A percentile compares a stretch with the other conserved stretches of the same genome.
Evolutionary conservation across 345 rosid species (phyloP).

Genomic region (Ceriops tagal): DNA sequence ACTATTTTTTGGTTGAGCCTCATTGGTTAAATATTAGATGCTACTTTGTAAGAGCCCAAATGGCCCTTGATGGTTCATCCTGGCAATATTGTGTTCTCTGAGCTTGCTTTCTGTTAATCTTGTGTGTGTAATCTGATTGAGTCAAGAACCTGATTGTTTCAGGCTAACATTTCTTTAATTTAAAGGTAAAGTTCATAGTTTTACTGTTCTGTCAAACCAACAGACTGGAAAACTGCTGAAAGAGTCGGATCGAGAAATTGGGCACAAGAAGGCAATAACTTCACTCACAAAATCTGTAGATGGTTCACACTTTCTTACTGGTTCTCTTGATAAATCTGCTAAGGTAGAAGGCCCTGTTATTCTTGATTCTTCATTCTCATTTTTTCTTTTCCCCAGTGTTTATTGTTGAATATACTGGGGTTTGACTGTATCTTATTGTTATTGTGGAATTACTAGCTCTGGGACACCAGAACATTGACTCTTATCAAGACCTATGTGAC

Average conservation of each 20-base stretch:
- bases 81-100: too few relatives aligned
- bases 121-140: too few relatives aligned
- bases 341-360: slow-evolving; percentile 43
- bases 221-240: slow-evolving; percentile 85
- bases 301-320: slow-evolving; percentile 81
- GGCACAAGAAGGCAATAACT: slow-evolving; percentile 81
- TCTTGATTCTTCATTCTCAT: not conserved
- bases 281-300: slow-evolving; percentile 78
- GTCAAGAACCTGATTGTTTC: too few relatives aligned
- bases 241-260: slow-evolving; percentile 63
- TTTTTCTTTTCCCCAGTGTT: not conserved
- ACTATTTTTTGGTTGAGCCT: too few relatives aligned
- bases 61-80: too few relatives aligned
- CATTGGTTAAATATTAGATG: too few relatives aligned
- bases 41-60: too few relatives aligned
- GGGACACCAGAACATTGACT: slow-evolving; percentile 82
- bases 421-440: slow-evolving; percentile 15
- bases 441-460: slow-evolving; percentile 50
- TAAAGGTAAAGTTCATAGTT: not conserved
- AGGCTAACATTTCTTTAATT: too few relatives aligned
- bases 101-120: too few relatives aligned
- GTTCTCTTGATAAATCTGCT: slow-evolving; percentile 93
- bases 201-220: not conserved
- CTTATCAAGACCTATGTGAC: slow-evolving; percentile 85
- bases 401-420: not conserved